Conservation (phyloP, 1,284 basidiomycete species). For the Trichosporon sp. region DNA sequence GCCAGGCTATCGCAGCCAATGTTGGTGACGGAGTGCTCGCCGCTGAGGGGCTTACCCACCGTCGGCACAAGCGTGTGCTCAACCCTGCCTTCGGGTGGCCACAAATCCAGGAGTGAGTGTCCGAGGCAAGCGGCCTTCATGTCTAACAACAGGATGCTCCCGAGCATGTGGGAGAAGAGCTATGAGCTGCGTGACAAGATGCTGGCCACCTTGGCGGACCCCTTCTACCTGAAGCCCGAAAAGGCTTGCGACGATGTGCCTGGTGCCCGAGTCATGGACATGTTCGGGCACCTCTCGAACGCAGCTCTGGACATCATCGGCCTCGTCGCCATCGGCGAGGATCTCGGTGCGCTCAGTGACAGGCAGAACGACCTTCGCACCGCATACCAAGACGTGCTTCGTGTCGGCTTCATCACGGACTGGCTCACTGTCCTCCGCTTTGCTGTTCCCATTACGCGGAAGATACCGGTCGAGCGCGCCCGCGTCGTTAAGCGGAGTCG, state of each 20-base stretch:
- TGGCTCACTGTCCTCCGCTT: not conserved
- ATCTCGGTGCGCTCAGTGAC: slow-evolving; percentile 54
- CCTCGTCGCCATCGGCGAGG: slow-evolving; percentile 61
- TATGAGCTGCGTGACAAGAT: slow-evolving; percentile 5
- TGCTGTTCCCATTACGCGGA: not conserved
- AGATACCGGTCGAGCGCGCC: not conserved
- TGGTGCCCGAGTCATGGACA: slow-evolving; percentile 5
- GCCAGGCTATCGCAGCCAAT: not conserved
- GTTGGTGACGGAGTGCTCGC: slow-evolving; percentile 22
- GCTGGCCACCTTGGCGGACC: not conserved
- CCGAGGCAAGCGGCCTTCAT: not conserved
- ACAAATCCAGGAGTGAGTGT: not conserved
- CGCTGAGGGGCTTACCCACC: slow-evolving; percentile 52
- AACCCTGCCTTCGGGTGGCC: slow-evolving; percentile 30
- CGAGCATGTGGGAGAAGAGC: slow-evolving; percentile 1
- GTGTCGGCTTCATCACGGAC: not conserved
- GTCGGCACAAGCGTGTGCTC: slow-evolving; percentile 51
- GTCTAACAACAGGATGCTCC: not conserved
- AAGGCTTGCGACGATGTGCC: not conserved
- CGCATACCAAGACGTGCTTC: slow-evolving; percentile 51
- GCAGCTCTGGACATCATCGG: slow-evolving; percentile 64
- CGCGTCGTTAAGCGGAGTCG: slow-evolving; percentile 19
- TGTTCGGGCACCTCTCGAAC: slow-evolving; percentile 33
- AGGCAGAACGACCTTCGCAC: slow-evolving; percentile 39
- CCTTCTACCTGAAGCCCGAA: not conserved